A percentile compares a stretch with the other conserved stretches of the same genome.
Evolutionary conservation across 441 rosid genomes (phyloP).

Genomic region (Codiaeum variegatum): DNA sequence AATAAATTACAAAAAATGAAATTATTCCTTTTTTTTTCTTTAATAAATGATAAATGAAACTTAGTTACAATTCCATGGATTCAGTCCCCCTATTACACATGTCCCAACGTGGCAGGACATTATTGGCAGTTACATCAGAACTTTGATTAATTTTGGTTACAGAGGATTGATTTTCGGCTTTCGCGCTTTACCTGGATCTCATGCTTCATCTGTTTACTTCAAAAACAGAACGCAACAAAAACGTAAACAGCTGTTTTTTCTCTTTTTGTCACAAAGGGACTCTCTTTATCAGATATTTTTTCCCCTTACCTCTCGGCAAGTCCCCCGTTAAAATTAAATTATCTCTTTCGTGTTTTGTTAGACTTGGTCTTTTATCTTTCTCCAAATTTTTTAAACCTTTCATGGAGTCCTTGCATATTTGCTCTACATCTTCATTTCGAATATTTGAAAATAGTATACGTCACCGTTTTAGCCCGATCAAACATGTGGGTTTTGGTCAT

Average conservation of each 20-base stretch:
- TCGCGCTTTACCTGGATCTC: slow-evolving; percentile 33
- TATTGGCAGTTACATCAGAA: background rate
- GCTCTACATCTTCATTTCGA: slow-evolving; percentile 15
- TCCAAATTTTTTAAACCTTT: background rate
- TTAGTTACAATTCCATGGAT: too few species aligned
- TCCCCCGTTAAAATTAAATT: background rate
- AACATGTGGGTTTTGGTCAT: slow-evolving; percentile 31
- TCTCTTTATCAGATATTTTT: background rate
- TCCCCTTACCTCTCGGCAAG: slow-evolving; percentile 16
- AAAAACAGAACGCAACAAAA: background rate
- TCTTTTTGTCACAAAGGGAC: background rate
- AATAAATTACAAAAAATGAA: too few species aligned
- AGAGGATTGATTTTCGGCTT: slow-evolving; percentile 20
- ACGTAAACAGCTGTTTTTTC: slow-evolving; percentile 8
- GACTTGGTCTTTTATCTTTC: background rate
- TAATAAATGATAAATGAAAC: too few species aligned
- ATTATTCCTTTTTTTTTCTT: too few species aligned
- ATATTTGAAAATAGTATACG: background rate
- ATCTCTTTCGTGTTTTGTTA: slow-evolving; percentile 11
- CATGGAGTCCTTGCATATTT: slow-evolving; percentile 47
- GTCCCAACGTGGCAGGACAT: background rate
- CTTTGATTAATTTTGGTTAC: background rate
- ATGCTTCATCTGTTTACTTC: background rate
- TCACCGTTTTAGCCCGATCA: slow-evolving; percentile 15
- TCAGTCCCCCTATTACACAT: too few species aligned